Evolutionary conservation across 176 grass and related monocot species (phyloP).

Genomic region (Hordeum vulgare): DNA sequence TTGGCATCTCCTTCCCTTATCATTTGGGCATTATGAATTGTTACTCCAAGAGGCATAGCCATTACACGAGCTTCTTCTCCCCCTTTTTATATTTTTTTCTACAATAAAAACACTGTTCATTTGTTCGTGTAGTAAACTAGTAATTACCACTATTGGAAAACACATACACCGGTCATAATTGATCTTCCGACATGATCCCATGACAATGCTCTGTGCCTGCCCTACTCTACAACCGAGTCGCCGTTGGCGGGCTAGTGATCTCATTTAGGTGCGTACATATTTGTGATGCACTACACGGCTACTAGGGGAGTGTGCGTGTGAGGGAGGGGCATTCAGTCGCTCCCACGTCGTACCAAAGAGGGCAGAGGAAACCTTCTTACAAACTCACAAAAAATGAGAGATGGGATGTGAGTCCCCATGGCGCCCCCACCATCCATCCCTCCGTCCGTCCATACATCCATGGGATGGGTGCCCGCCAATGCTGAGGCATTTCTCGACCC

Average conservation of each 20-base stretch:
- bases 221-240: background rate
- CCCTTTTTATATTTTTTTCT: background rate
- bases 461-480: background rate
- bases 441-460: background rate
- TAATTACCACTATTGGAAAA: background rate
- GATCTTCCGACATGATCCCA: background rate
- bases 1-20: background rate
- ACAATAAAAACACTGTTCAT: background rate
- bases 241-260: background rate
- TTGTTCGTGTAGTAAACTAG: background rate
- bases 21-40: background rate
- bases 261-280: background rate
- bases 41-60: background rate
- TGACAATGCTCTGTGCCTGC: background rate
- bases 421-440: background rate
- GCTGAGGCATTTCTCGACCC: slow-evolving; percentile 6
- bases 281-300: background rate
- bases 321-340: background rate
- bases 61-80: background rate
- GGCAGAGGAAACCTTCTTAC: background rate
- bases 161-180: background rate
- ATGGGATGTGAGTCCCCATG: slow-evolving; percentile 5
- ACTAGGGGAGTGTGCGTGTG: background rate
- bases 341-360: slow-evolving; percentile 19
- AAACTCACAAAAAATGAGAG: background rate